Evolutionary conservation across 768 basidiomycete genomes (phyloP), one percentile per base, ranked within the genome.

Genomic region (Neoboletus magnificus): DNA sequence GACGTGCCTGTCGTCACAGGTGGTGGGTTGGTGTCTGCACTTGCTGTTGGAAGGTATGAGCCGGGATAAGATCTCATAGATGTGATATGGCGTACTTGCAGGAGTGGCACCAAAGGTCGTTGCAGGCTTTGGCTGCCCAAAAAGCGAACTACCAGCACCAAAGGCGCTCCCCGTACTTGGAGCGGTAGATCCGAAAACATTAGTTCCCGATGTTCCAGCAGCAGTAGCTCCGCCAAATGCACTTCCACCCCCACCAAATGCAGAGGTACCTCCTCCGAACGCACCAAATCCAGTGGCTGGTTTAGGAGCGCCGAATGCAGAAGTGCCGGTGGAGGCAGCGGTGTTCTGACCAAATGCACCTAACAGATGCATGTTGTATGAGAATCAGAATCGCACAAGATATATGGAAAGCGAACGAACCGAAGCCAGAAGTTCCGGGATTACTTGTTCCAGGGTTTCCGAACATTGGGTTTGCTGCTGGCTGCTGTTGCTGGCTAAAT

Each of bases 401-500:
- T 42, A 27, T 20, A n/a, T 15, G 16, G 16, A 27, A 48, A 39
- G 55, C 22, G 39, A 45, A 62, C 67, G 42, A 59, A 71, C 77
- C 74, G 66, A 78, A 77, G 18, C 65, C 54, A 52, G 76, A 63
- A 36, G 75, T 61, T 37, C 71, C 67, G 20, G 72, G 49, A 16
- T 48, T 66, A 15, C 75, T 66, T 52, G 71, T 71, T 25, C 73
- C 76, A 44, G 85, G 66, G 58, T 79, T 82, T 47, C 89, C 89
- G 69, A 91, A 92, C 87, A 91, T 91, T 40, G 89, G 87, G 64
- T 91, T 91, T 5, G 83, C 80, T 62, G 80, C 80, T 65, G 82
- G 85, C 60, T 82, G 85, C 62, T 79, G 82, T 65, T 82, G 86
- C 59, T 86, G 85, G 50, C 84, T 82, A 77, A 88, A 87, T 56